Percentiles rank a stretch among this genome's conserved stretches.
These are phyloP conservation scores for Pseudonitzschia multiseries DNA, from an alignment of 108 stramenopile genomes.

Conservation along the genomic window DNA sequence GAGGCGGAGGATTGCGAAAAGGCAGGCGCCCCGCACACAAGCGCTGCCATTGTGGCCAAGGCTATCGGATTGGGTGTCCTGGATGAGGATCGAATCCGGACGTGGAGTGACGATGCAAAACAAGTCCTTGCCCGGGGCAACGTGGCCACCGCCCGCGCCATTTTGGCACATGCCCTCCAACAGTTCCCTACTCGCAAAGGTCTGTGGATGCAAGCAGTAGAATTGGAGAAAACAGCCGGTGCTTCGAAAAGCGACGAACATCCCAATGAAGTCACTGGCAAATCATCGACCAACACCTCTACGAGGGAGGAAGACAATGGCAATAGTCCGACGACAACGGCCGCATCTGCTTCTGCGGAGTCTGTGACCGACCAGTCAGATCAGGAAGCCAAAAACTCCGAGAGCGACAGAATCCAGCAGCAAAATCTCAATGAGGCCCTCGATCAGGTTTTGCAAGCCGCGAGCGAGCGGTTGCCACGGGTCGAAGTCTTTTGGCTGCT, in stretches of 20 bases:
- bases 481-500: constrained; percentile 97
- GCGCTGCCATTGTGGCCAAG: constrained; percentile 85
- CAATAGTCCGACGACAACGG: neutral
- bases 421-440: constrained; percentile 70
- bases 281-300: neutral
- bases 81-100: constrained; percentile 88
- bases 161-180: constrained; percentile 76
- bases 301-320: neutral
- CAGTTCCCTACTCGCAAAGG: constrained; percentile 78
- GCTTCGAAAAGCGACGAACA: neutral
- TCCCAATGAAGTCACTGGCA: neutral
- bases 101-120: constrained; percentile 97
- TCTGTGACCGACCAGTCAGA: neutral
- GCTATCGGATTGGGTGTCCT: constrained; percentile 91
- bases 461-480: constrained; percentile 74
- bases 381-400: neutral
- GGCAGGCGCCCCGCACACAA: constrained; percentile 81
- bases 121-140: constrained; percentile 54
- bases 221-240: constrained; percentile 75
- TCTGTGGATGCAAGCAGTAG: constrained; percentile 92
- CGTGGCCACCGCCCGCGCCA: constrained; percentile 82
- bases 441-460: constrained; percentile 83
- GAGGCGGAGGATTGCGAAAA: constrained; percentile 89
- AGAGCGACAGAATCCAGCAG: neutral
- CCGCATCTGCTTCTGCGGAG: neutral